Evolutionary conservation across 805 yeast genomes (phyloP), one percentile per base, ranked within the genome.

Genomic region (Priceomyces fermenticarens): DNA sequence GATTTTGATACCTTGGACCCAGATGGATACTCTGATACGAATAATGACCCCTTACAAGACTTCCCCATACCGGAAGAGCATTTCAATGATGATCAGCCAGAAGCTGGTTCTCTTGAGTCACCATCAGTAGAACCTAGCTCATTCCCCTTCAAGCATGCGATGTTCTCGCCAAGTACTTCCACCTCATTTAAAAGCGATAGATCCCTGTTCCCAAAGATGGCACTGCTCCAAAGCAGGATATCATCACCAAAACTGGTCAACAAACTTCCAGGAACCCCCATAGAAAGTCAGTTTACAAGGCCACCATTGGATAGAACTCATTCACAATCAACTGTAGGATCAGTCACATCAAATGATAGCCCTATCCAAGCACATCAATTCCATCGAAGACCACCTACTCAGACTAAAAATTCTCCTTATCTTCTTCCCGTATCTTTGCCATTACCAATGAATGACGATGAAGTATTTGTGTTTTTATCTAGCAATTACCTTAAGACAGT

Each of bases 381-480:
- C 28, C 41, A 36, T 45, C 35, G 36, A 36, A 47, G 43, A 30
- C 12, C 32, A 11, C 28, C 47, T 7, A 34, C 40, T 2, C 46
- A 54, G 1, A 47, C 46, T 26, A 51, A 58, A 39, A 50, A 61
- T 6, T 60, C 68, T 1, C 69, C 70, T 6, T 68, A 62, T 46
- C 50, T 73, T 7, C 58, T 75, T 2, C 71, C 78, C 2, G 57
- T 72, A 3, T 57, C 67, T 5, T 36, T 77, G 1, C 77, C 77
- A 0, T 44, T 77, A 4, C 63, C 71, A 0, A 56, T 63, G 30
- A 70, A 70, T 41, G 78, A 76, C 39, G 62, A 63, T 0, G 49
- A 58, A 0, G 70, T 66, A 2, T 72, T 82, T 43, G 76, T 69
- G 16, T 65, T 72, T 15, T 58, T 83, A 20, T 67, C 82, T 2